Conservation (phyloP, 1,284 basidiomycete genomes). For the Hemileccinum hortonii region DNA sequence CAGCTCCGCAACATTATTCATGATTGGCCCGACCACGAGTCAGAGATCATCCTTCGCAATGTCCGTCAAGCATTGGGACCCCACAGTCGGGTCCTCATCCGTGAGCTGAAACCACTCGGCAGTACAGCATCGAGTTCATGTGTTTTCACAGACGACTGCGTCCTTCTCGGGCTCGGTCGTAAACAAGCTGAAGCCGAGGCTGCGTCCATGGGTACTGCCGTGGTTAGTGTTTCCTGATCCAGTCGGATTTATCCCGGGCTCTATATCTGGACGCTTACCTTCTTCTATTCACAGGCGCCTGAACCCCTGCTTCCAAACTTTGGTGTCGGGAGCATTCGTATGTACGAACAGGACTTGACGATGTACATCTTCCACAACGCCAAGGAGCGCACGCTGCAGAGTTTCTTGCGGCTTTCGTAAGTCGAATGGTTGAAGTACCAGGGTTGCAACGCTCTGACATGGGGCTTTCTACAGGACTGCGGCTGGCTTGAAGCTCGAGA, state of each 20-base stretch:
- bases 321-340: constrained; percentile 31
- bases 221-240: constrained; percentile 13
- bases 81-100: constrained; percentile 30
- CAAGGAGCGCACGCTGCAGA: constrained; percentile 34
- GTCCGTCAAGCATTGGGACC: constrained; percentile 29
- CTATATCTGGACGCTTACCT: no score
- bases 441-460: constrained; percentile 3
- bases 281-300: constrained; percentile 28
- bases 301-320: constrained; percentile 38
- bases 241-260: no score
- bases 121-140: constrained; percentile 1
- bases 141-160: constrained; percentile 21
- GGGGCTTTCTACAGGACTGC: constrained; percentile 7
- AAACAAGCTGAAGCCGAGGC: constrained; percentile 14
- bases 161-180: constrained; percentile 20
- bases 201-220: constrained; percentile 8
- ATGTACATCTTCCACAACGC: constrained; percentile 34
- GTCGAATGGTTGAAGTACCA: neutral
- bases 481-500: constrained; percentile 29
- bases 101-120: constrained; percentile 13
- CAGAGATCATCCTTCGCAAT: constrained; percentile 25
- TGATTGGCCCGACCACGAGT: constrained; percentile 31
- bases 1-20: constrained; percentile 33
- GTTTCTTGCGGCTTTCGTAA: constrained; percentile 31
- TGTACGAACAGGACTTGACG: constrained; percentile 32